These are phyloP conservation scores for Gracilaria domingensis DNA, from an alignment of 23 red algal species.

Conservation along the genomic window DNA sequence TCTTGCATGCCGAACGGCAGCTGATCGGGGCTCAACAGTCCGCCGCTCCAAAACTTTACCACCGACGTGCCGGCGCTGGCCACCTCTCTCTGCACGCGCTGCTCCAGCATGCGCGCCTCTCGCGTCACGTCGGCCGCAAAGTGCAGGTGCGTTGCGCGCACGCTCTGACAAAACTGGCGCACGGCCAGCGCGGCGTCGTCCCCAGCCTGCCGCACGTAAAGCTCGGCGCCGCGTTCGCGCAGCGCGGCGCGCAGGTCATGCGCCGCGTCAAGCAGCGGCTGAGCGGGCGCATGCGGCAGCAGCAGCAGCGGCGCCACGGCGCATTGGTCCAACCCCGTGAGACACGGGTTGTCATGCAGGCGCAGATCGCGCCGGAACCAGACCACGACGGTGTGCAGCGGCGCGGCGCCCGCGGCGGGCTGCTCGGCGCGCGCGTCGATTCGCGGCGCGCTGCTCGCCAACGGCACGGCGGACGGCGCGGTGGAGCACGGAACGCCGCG, in stretches of 20 bases:
- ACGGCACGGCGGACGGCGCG: background rate
- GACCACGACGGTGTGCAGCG: slow-evolving; percentile 11
- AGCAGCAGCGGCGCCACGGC: slow-evolving; percentile 84
- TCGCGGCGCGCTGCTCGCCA: background rate
- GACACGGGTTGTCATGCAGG: slow-evolving; percentile 89
- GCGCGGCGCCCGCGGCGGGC: background rate
- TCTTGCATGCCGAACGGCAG: slow-evolving; percentile 90
- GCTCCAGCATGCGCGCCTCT: background rate
- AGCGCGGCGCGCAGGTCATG: slow-evolving; percentile 79
- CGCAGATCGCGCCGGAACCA: slow-evolving; percentile 95
- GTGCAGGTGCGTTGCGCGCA: background rate
- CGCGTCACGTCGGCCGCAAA: background rate
- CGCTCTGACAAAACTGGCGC: background rate
- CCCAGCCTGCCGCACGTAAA: slow-evolving; percentile 71
- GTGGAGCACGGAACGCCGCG: background rate
- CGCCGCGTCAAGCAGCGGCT: slow-evolving; percentile 78
- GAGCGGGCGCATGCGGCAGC: slow-evolving; percentile 64
- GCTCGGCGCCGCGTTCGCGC: slow-evolving; percentile 68
- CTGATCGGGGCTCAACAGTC: slow-evolving; percentile 78
- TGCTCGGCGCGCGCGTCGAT: background rate
- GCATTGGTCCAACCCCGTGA: slow-evolving; percentile 29
- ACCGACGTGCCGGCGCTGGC: background rate
- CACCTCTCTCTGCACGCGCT: background rate
- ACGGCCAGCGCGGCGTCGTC: background rate
- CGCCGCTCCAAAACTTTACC: slow-evolving; percentile 55